Evolutionary conservation across 2,329 filamentous ascomycete species (phyloP), one percentile per base, ranked within the genome.

Genomic region (Exophiala viscosa): DNA sequence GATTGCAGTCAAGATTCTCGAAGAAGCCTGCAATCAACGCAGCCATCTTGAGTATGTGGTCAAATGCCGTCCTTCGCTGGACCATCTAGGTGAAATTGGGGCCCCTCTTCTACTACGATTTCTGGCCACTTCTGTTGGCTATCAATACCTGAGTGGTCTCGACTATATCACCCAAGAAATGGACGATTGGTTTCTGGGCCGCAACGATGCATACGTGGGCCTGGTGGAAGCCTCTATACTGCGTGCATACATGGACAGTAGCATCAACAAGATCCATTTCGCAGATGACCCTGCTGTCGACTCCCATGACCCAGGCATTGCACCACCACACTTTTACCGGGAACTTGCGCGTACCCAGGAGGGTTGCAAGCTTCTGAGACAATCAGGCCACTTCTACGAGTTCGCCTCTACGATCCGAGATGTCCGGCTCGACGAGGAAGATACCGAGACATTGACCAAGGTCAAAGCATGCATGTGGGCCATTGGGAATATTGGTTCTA

Each of bases 121-220:
- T 70, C 71, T 99, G 48, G 96, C 91, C 0, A 97, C 92, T 0
- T 96, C 91, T 2, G 92, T 96, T 52, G 93, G 93, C 45, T 99
- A 99, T 66, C 91, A 97, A 69, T 99, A 99, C 69, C 79, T 99
- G 5, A 90, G 97, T 66, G 93, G 91, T 0, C 77, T 99, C 39
- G 95, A 99, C 73, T 99, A 99, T 67, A 99, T 99, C 69, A 96
- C 91, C 57, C 93, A 95, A 67, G 95, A 99, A 69, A 99, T 99
- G 93, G 93, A 99, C 62, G 95, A 99, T 71, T 99, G 93, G 93
- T 99, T 97, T 66, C 78, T 99, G 14, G 93, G 93, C 11, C 85
- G 93, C 40, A 99, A 99, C 66, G 92, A 99, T 68, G 86, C 85
- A n/a, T 99, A 99, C 62, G 93, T 99, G 45, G 82, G 84, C 34